Base-by-base conservation (phyloP, 2,329 filamentous ascomycete species). In the Pyrenophora teres region DNA sequence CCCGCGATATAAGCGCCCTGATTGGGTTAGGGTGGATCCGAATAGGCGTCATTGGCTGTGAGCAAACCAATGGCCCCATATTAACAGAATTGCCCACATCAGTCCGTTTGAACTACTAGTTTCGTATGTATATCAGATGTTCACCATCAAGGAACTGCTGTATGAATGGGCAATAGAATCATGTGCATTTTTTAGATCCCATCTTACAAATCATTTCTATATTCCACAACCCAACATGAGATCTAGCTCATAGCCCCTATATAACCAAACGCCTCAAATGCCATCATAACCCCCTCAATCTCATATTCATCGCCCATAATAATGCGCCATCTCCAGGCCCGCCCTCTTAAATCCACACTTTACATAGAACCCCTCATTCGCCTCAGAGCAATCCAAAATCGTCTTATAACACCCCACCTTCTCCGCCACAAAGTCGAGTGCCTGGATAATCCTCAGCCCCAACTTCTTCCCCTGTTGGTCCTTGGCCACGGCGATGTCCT, bases 391-490 rank as follows among this genome's bases (percentile, higher is more conserved):
- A 76, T 97, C 93, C 60, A 97, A 83, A 64, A 99, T 97, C 60
- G 87, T 92, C 87, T 91, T 97, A 78, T 97, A 97, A 77, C 93
- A 97, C 48, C 93, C 94, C 51, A 94, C 87, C 72, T 91, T 84
- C 72, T 90, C 86, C 48, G 92, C 92, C 54, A 97, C 87, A 71
- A 83, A 88, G 76, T 97, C 92, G 70, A 99, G 82, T 6, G 93
- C 92, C 78, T 97, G 90, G 67, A 97, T 97, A 62, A 97, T 88
- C 62, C 91, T 84, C 69, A 97, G 79, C 4, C 94, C 94, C 37
- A 97, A 81, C 78, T 96, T 97, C 84, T 97, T 97, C 64, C 94
- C 94, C 77, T 97, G 94, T 78, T 97, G 92, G 67, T 95, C 90
- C 77, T 92, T 92, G 60, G 90, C 87, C 32, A 99, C 92, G 15